Evolutionary conservation across 2,329 filamentous ascomycete genomes (phyloP).

Genomic region (Amauroascus niger): DNA sequence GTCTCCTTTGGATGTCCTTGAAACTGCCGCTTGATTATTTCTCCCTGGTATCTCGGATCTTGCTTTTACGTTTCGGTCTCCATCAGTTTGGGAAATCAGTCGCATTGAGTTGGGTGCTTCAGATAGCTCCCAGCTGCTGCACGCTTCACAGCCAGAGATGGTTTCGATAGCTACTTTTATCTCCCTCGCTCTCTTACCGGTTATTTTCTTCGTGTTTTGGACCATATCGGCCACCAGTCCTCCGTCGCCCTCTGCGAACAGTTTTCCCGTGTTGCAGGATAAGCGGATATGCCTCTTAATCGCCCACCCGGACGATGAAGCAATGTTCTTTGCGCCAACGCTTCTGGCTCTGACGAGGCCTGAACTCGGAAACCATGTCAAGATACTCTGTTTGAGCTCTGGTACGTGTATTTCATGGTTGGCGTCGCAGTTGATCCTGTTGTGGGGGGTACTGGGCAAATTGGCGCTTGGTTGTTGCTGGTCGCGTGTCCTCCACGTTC

Average conservation of each 20-base stretch:
- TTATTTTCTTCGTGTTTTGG: slow-evolving; percentile 37
- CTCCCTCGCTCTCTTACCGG: slow-evolving; percentile 30
- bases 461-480: neutral
- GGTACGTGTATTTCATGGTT: slow-evolving; percentile 40
- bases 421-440: neutral
- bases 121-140: neutral
- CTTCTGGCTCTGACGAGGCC: slow-evolving; percentile 74
- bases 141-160: slow-evolving; percentile 2
- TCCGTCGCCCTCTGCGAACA: slow-evolving; percentile 30
- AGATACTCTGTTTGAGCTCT: slow-evolving; percentile 85
- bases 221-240: slow-evolving; percentile 32
- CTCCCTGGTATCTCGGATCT: neutral
- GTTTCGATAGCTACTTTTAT: slow-evolving; percentile 16
- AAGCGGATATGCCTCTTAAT: slow-evolving; percentile 89
- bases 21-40: neutral
- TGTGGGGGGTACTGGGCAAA: neutral
- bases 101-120: neutral
- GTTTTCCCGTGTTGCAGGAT: slow-evolving; percentile 56
- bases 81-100: neutral
- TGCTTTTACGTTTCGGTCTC: neutral
- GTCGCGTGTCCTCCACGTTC: neutral
- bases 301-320: slow-evolving; percentile 95
- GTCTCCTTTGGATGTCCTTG: neutral
- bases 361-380: slow-evolving; percentile 75
- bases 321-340: slow-evolving; percentile 96